Percentiles rank a stretch among this genome's conserved stretches.
Evolutionary conservation across 371 early-diverging fungal species (phyloP).

Genomic region (Mortierella sp.): DNA sequence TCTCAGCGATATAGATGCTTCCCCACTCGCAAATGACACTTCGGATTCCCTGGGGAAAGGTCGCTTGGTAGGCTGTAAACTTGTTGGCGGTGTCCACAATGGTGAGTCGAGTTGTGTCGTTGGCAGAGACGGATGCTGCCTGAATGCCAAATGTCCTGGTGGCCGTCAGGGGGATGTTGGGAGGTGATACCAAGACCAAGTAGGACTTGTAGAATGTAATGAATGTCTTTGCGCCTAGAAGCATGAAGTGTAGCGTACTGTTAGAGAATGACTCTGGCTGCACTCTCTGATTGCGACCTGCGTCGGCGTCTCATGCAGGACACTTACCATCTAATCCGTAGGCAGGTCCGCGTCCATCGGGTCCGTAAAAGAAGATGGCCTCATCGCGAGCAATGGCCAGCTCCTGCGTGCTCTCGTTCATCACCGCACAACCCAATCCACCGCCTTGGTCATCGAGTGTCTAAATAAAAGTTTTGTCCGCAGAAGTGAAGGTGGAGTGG

Average conservation of each 20-base stretch:
- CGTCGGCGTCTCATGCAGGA: no score
- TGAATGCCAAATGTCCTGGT: slow-evolving; percentile 52
- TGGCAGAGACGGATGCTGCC: slow-evolving; percentile 40
- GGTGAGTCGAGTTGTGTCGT: slow-evolving; percentile 78
- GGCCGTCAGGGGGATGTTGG: slow-evolving; percentile 61
- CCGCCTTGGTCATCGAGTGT: slow-evolving; percentile 86
- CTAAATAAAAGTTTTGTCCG: slow-evolving; percentile 47
- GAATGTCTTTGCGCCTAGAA: slow-evolving; percentile 73
- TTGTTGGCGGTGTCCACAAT: slow-evolving; percentile 93
- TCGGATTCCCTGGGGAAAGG: slow-evolving; percentile 77
- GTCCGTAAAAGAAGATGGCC: slow-evolving; percentile 92
- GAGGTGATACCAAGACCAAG: slow-evolving; percentile 80
- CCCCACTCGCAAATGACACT: slow-evolving; percentile 90
- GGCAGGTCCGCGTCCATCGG: slow-evolving; percentile 94
- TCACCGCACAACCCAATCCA: slow-evolving; percentile 81
- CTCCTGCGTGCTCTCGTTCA: slow-evolving; percentile 78
- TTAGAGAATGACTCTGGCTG: background rate
- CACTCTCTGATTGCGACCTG: background rate
- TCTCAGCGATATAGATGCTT: slow-evolving; percentile 88
- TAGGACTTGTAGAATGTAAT: slow-evolving; percentile 85
- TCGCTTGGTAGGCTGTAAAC: slow-evolving; percentile 86
- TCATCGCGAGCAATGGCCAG: slow-evolving; percentile 90
- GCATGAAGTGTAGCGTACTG: background rate
- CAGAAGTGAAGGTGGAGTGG: background rate
- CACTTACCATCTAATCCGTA: slow-evolving; percentile 85